Percentiles rank a stretch among this genome's conserved stretches.
phyloP scores from a whole-genome alignment of 768 basidiomycete species.

The Auricularia cornea region DNA sequence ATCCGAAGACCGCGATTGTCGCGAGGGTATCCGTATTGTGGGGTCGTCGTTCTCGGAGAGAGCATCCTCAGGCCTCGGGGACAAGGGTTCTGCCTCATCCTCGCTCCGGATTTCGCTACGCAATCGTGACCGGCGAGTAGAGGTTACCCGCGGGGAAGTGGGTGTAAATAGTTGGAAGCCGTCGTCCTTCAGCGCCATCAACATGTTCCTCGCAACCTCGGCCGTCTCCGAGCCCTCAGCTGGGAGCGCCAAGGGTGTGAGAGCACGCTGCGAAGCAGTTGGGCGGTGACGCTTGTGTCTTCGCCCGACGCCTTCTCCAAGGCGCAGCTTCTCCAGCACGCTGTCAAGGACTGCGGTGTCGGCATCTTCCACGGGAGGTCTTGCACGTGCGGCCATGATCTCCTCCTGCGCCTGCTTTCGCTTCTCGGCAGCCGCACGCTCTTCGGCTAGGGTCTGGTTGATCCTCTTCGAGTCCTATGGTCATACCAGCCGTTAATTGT shows the following conservation, averaged over 20 bases:
- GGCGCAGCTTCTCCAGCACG: conserved; percentile 61
- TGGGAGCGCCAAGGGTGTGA: neutral
- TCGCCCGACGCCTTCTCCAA: conserved; percentile 47
- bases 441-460: conserved; percentile 67
- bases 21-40: neutral
- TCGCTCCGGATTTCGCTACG: conserved; percentile 14
- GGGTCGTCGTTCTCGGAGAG: neutral
- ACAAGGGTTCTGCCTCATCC: neutral
- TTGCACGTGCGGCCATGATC: conserved; percentile 33
- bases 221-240: conserved; percentile 31
- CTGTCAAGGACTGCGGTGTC: conserved; percentile 56
- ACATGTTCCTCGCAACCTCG: conserved; percentile 63
- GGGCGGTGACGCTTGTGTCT: conserved; percentile 4
- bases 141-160: conserved; percentile 34
- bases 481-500: neutral
- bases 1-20: neutral
- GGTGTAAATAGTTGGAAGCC: conserved; percentile 46
- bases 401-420: conserved; percentile 63
- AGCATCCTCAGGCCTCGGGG: neutral
- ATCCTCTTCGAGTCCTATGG: conserved; percentile 79
- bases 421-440: conserved; percentile 56
- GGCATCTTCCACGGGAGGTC: conserved; percentile 35
- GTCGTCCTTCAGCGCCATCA: conserved; percentile 63
- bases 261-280: conserved; percentile 2
- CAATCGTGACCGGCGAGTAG: conserved; percentile 21